A percentile compares a stretch with the other conserved stretches of the same genome.
phyloP scores from a whole-genome alignment of 1,284 basidiomycete genomes.

The Polyporus tsugae region DNA sequence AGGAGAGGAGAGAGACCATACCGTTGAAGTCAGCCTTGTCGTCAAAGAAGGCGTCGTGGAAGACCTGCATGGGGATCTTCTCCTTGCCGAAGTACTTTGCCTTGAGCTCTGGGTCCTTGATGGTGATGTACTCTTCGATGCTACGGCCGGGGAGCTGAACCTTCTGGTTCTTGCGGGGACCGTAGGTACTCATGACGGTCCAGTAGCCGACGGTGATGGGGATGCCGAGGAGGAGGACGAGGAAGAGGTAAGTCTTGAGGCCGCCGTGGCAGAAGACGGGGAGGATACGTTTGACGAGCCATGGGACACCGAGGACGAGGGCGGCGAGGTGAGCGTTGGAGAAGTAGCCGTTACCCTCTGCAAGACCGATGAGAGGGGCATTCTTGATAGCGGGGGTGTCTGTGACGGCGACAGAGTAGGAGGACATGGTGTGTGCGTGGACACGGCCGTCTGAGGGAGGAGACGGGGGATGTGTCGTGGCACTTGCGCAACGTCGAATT shows the following conservation, averaged over 20 bases:
- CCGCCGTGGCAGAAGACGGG: conserved; percentile 83
- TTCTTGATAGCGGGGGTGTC: conserved; percentile 80
- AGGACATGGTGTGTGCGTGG: conserved; percentile 46
- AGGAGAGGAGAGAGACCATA: conserved; percentile 42
- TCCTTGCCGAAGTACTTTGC: conserved; percentile 81
- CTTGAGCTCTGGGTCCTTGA: conserved; percentile 87
- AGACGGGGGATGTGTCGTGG: conserved; percentile 25
- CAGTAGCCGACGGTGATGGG: conserved; percentile 92
- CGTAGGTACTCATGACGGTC: conserved; percentile 87
- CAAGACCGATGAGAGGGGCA: conserved; percentile 82
- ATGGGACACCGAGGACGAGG: conserved; percentile 82
- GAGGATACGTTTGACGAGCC: conserved; percentile 79
- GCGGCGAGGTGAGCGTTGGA: conserved; percentile 84
- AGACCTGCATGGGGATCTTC: conserved; percentile 98
- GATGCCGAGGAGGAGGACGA: conserved; percentile 77
- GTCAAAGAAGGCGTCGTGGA: conserved; percentile 98
- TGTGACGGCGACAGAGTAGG: conserved; percentile 63
- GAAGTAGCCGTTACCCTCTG: conserved; percentile 89
- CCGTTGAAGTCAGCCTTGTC: conserved; percentile 97
- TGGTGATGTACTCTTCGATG: conserved; percentile 90
- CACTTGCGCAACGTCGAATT: conserved; percentile 11
- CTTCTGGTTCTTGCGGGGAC: conserved; percentile 88
- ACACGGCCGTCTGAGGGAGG: conserved; percentile 13
- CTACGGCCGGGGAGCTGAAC: conserved; percentile 87
- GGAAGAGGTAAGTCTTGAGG: conserved; percentile 85